phyloP scores from a whole-genome alignment of 208 protist species.

The Leishmania arabica region DNA sequence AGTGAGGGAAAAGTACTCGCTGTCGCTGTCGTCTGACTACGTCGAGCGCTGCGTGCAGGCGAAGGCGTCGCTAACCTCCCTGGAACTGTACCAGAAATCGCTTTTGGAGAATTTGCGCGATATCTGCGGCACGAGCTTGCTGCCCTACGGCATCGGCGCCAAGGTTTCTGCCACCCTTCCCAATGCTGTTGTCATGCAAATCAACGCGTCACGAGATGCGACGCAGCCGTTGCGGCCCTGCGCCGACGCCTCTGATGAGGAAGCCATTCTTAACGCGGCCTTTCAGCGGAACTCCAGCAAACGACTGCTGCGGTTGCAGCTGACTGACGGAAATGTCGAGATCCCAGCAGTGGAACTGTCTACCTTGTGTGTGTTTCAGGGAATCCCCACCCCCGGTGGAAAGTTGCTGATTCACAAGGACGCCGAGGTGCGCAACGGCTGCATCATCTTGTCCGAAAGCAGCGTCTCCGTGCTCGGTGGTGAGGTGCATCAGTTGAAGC shows the following conservation, averaged over 20 bases:
- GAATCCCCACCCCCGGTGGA: conserved; percentile 74
- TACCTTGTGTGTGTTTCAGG: conserved; percentile 58
- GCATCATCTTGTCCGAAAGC: conserved; percentile 72
- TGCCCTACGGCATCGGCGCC: conserved; percentile 58
- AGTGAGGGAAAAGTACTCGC: conserved; percentile 39
- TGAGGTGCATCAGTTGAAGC: conserved; percentile 72
- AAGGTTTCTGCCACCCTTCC: conserved; percentile 47
- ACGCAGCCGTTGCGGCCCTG: conserved; percentile 84
- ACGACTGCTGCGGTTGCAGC: conserved; percentile 66
- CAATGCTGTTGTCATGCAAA: conserved; percentile 67
- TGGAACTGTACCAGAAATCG: conserved; percentile 52
- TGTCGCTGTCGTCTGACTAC: conserved; percentile 67
- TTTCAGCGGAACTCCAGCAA: conserved; percentile 51
- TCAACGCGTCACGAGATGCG: conserved; percentile 70
- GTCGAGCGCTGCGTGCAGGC: conserved; percentile 39
- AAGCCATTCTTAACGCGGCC: conserved; percentile 44
- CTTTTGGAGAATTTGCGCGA: conserved; percentile 70
- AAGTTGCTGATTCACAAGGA: conserved; percentile 72
- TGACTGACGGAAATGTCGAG: conserved; percentile 72
- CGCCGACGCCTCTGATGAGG: conserved; percentile 58
- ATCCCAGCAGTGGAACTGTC: conserved; percentile 77
- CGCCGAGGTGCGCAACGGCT: conserved; percentile 70
- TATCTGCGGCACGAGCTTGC: conserved; percentile 46
- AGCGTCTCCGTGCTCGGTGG: conserved; percentile 61
- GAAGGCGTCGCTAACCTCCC: conserved; percentile 32